These are phyloP conservation scores for Acephala macrosclerotiorum DNA, from an alignment of 2,329 filamentous ascomycete species.

Conservation along the genomic window DNA sequence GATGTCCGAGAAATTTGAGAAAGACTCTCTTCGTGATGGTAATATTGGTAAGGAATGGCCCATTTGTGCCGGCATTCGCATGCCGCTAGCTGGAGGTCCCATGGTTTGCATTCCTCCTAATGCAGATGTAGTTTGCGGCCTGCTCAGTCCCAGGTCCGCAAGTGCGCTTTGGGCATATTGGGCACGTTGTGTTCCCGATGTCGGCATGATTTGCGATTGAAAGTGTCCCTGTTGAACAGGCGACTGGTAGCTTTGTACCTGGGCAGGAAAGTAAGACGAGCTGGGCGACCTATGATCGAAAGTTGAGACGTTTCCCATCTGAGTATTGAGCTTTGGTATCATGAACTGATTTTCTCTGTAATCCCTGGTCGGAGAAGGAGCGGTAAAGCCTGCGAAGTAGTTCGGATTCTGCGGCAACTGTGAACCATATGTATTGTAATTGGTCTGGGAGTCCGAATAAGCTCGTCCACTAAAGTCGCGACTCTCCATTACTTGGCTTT, in stretches of 20 bases:
- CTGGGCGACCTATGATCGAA: slow-evolving; percentile 33
- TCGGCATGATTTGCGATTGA: neutral
- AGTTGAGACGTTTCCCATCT: slow-evolving; percentile 19
- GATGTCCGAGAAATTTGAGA: neutral
- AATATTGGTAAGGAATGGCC: neutral
- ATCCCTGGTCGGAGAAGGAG: neutral
- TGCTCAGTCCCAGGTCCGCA: neutral
- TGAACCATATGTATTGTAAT: slow-evolving; percentile 18
- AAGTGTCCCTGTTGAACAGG: neutral
- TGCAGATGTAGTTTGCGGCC: neutral
- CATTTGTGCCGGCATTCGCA: neutral
- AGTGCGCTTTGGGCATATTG: neutral
- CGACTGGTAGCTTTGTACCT: slow-evolving; percentile 16
- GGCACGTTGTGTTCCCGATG: neutral
- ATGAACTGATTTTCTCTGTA: neutral
- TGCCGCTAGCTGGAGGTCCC: neutral
- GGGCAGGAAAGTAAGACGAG: slow-evolving; percentile 25
- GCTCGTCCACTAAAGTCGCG: slow-evolving; percentile 24
- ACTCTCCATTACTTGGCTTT: slow-evolving; percentile 27
- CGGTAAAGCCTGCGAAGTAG: neutral
- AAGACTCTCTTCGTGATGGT: neutral
- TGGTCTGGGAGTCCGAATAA: slow-evolving; percentile 27
- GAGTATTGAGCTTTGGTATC: slow-evolving; percentile 25
- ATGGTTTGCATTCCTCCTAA: neutral
- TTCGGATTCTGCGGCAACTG: neutral